These are phyloP conservation scores for Ustilago vetiveriae DNA, from an alignment of 1,284 basidiomycete species.

Conservation along the genomic window DNA sequence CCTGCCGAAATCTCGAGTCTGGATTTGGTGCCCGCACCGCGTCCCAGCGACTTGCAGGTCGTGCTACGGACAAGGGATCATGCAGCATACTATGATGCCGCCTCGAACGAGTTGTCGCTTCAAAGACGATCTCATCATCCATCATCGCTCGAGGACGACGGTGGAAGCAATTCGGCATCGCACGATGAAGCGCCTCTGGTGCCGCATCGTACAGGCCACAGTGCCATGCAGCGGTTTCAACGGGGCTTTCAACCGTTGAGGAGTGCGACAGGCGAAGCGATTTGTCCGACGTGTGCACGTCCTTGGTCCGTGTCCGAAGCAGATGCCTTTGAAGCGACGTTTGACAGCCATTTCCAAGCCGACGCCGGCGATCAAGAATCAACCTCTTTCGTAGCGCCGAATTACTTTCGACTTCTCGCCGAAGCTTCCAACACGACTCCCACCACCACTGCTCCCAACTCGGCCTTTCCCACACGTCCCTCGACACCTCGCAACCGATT, in stretches of 20 bases:
- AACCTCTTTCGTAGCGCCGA: conserved; percentile 41
- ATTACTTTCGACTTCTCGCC: conserved; percentile 59
- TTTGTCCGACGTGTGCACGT: conserved; percentile 45
- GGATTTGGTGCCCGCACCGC: conserved; percentile 44
- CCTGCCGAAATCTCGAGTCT: conserved; percentile 13
- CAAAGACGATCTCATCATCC: conserved; percentile 8
- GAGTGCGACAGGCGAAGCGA: neutral
- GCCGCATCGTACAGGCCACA: conserved; percentile 10
- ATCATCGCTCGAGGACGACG: neutral
- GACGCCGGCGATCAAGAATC: conserved; percentile 12
- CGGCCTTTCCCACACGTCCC: conserved; percentile 2
- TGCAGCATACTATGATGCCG: conserved; percentile 53
- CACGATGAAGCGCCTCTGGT: conserved; percentile 16
- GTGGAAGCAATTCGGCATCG: neutral
- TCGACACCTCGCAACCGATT: conserved; percentile 20
- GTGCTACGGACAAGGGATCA: conserved; percentile 54
- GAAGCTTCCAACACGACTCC: conserved; percentile 17
- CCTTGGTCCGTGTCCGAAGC: conserved; percentile 17
- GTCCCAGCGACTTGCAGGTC: conserved; percentile 49
- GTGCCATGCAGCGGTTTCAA: conserved; percentile 13
- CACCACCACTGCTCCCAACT: neutral
- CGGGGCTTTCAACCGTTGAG: neutral
- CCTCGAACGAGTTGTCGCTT: conserved; percentile 43
- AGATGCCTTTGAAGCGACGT: conserved; percentile 1
- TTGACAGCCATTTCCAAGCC: conserved; percentile 4